A percentile compares a stretch with the other conserved stretches of the same genome.
Conservation (phyloP, 169 alveolate species). For the Toxoplasma gondii region DNA sequence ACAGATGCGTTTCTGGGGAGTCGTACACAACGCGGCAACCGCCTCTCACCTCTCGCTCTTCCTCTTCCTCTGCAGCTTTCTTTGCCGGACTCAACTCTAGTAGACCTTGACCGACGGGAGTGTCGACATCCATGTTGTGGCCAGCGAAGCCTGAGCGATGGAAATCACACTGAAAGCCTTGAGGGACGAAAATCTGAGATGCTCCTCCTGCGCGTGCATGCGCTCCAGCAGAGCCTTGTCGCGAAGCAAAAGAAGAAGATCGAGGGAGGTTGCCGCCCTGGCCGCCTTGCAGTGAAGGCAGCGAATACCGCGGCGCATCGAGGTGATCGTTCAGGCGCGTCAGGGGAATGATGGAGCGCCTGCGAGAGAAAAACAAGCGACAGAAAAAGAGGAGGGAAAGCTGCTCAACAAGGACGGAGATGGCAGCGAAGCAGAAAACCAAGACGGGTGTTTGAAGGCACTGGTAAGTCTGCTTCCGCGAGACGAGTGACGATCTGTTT, state of each 20-base stretch:
- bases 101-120: too few species aligned
- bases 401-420: neutral
- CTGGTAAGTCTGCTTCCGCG: too few species aligned
- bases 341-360: slow-evolving; percentile 64
- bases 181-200: slow-evolving; percentile 50
- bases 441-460: neutral
- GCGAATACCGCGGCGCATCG: slow-evolving; percentile 43
- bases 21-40: too few species aligned
- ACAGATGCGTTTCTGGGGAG: too few species aligned
- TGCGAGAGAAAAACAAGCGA: neutral
- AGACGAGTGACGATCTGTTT: too few species aligned
- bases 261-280: neutral
- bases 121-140: neutral
- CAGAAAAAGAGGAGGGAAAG: neutral
- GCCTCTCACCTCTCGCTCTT: slow-evolving; percentile 6
- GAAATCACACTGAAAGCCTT: slow-evolving; percentile 64
- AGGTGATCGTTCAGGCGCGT: slow-evolving; percentile 67
- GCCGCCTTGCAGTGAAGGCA: neutral
- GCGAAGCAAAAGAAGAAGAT: neutral
- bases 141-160: neutral
- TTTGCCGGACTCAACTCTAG: neutral
- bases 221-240: neutral
- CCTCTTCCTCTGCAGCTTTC: slow-evolving; percentile 18
- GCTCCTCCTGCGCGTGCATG: slow-evolving; percentile 45
- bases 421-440: neutral